phyloP scores from a whole-genome alignment of 192 early-diverging fungal species.

The Linderina pennispora region DNA sequence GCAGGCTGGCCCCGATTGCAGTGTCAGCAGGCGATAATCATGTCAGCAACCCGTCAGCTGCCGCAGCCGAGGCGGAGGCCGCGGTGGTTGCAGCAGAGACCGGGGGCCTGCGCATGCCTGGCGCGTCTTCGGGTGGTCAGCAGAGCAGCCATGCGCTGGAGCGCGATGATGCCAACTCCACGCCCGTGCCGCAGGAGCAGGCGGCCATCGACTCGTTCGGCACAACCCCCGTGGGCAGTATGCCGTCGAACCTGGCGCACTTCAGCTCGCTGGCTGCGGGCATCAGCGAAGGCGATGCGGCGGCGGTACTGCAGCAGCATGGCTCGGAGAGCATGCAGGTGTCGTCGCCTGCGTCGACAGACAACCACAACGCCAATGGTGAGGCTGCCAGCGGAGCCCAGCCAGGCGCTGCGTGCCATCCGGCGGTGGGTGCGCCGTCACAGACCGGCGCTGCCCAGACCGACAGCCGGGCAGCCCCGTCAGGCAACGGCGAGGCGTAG shows the following conservation, averaged over 20 bases:
- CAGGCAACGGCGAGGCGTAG: conserved; percentile 13
- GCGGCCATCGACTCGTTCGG: conserved; percentile 40
- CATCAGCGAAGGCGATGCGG: conserved; percentile 13
- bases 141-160: conserved; percentile 1
- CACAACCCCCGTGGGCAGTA: conserved; percentile 39
- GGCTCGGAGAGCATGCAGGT: conserved; percentile 2
- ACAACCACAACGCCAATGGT: not conserved
- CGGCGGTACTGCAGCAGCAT: conserved; percentile 15
- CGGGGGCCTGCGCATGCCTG: not conserved
- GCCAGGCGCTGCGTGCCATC: not conserved
- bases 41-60: not conserved
- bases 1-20: conserved; percentile 5
- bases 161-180: conserved; percentile 38
- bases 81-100: not conserved
- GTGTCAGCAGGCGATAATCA: not conserved
- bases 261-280: not conserved
- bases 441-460: conserved; percentile 4
- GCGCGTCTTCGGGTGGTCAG: too few relatives aligned
- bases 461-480: not conserved
- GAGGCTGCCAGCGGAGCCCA: not conserved
- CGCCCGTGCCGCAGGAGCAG: conserved; percentile 39
- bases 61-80: not conserved
- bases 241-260: conserved; percentile 26
- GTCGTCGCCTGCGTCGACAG: conserved; percentile 16
- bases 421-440: not conserved